These are phyloP conservation scores for Eremomyces bilateralis DNA, from an alignment of 495 filamentous ascomycete species.

Conservation along the genomic window DNA sequence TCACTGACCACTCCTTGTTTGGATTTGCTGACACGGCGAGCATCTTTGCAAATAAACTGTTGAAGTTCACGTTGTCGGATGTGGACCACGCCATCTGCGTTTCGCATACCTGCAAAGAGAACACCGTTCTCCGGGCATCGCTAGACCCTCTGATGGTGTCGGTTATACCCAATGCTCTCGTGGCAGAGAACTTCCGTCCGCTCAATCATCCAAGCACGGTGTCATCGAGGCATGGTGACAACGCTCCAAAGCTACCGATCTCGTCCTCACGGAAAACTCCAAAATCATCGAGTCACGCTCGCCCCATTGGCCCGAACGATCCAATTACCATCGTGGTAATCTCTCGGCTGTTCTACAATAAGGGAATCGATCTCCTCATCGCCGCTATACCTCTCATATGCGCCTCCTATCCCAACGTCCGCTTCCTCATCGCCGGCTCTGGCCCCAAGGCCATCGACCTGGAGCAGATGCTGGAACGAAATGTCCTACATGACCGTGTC, in stretches of 20 bases:
- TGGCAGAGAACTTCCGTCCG: constrained; percentile 85
- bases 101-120: constrained; percentile 96
- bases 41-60: constrained; percentile 85
- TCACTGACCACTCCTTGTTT: constrained; percentile 95
- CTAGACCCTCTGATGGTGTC: constrained; percentile 93
- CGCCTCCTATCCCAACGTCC: constrained; percentile 69
- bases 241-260: constrained; percentile 2
- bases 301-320: constrained; percentile 50
- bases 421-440: constrained; percentile 89
- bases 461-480: constrained; percentile 91
- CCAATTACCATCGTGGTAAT: constrained; percentile 93
- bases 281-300: constrained; percentile 20
- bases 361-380: constrained; percentile 86
- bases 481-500: constrained; percentile 85
- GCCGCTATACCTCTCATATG: constrained; percentile 86
- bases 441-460: constrained; percentile 94
- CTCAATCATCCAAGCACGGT: constrained; percentile 13
- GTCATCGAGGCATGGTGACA: no score
- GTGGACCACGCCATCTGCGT: constrained; percentile 97
- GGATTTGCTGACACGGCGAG: constrained; percentile 93
- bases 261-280: constrained; percentile 9
- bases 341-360: constrained; percentile 95
- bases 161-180: constrained; percentile 91
- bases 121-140: constrained; percentile 85
- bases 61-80: constrained; percentile 91